Base-by-base conservation (phyloP, 345 rosid genomes). In the Euphorbia tirucalli region DNA sequence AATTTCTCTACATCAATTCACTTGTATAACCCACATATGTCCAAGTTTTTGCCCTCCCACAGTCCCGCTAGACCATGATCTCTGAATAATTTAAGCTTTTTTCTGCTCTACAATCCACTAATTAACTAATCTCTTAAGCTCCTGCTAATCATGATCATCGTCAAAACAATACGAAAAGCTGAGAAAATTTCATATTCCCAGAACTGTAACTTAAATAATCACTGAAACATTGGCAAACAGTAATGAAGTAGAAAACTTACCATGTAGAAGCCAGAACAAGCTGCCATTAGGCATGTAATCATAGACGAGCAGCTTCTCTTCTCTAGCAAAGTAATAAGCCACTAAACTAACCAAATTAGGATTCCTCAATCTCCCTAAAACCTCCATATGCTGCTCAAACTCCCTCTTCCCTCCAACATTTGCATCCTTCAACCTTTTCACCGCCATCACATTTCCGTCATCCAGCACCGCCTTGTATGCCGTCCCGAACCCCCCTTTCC, bases 231-330 rank as follows among this genome's bases (percentile, higher is more conserved):
- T n/a, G n/a, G n/a, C n/a, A n/a, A 35, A 35, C 39, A 35, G 7
- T 7, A 35, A 35, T 3, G 39, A 35, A 35, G 7, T 7, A 35
- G 39, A 35, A 35, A 35, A 7, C 39, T 3, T 35, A 93, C 98
- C 97, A 52, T 93, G 98, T 57, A 93, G 96, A 56, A 93, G 93
- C 97, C 96, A 93, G 76, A 87, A 93, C 87, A 93, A 77, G 82
- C 90, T 93, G 43, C 90, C 91, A 55, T 89, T 89, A 49, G 93
- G 85, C 93, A 93, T 91, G 89, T 83, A 93, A 7, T 93, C 98
- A 65, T 85, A 85, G 70, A 91, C 97, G 70, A 93, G 71, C 43
- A 93, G 78, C 91, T 91, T 93, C 87, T 93, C 97, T 48, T 93
- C 97, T 70, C 97, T 85, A 1, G 98, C 94, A 24, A 87, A 90